Base-by-base conservation (phyloP, 306 rosid genomes). In the Citrullus colocynthis region DNA sequence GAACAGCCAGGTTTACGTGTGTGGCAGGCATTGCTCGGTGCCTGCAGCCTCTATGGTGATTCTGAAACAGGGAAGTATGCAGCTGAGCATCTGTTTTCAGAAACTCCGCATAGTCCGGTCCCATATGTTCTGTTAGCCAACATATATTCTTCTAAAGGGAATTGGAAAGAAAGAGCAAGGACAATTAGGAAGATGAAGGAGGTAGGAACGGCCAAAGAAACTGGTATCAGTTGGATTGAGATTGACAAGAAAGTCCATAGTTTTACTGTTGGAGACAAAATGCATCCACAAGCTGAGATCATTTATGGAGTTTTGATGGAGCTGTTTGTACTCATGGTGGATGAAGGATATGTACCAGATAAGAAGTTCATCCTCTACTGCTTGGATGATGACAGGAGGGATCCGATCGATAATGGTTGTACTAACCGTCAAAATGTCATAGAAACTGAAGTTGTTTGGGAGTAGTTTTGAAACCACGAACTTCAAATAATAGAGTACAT, bases 21-120 rank as follows among this genome's bases (percentile, higher is more conserved):
- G 83, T 94, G 98, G 97, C 97, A 94, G 84, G 90, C 96, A 69
- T 82, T 94, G 86, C 90, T 94, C 63, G 98, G 98, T 57, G 98
- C 98, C 81, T 90, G 95, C 84, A 76, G 93, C 85, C 81, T 90
- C 55, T 90, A 87, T 59, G 84, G 91, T 52, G 91, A 91, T 82
- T 90, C 93, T 1, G 86, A 94, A 81, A 85, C 71, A 67, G 93
- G 97, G 15, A 88, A 88, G 81, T 90, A 85, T 79, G 97, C 96
- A 14, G 94, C 96, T 4, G 86, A 89, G 73, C 57, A 87, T 83
- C 84, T 91, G 83, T 62, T 83, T 83, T 78, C 58, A 28, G 91
- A 86, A 9, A 48, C 87, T 45, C 97, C 98, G 12, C 81, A 81
- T 67, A 89, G 91, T 82, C 78, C 92, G 0, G 89, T 88, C 55